Base-by-base conservation (phyloP, 164 flowering plant genomes). In the Vitis riparia region DNA sequence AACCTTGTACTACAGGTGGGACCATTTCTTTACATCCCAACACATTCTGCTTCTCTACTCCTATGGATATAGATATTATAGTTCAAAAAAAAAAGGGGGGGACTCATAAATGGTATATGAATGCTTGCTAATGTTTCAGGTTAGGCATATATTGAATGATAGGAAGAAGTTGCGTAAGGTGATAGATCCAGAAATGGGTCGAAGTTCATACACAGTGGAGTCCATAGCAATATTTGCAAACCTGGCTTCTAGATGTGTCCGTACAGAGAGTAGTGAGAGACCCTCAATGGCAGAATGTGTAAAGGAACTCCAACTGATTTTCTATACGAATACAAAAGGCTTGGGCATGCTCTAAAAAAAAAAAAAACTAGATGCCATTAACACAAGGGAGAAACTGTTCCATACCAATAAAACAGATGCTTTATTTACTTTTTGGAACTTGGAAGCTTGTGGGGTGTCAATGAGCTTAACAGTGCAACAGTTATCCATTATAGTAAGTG, bases 211-310 rank as follows among this genome's bases (percentile, higher is more conserved):
- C 84, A 84, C 85, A 27, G 72, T 89, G 80, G 97, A 93, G 71
- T 90, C 99, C 4, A 71, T 91, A 65, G 76, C 79, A 62, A 87
- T 89, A 93, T 93, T 82, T 82, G 97, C 98, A 30, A 91, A 90
- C 78, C 76, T 96, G 62, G 99, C 97, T 68, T 92, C 98, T 51
- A 89, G 97, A 3, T 96, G 99, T 63, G 92, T 92, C 3, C 87
- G 97, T 19, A 66, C 53, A n/a, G 93, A 93, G 66, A 87, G 99
- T 65, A 81, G 78, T 11, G 93, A 91, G 75, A 85, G 98, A 74
- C 99, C 98, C 57, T 76, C 88, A 12, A 89, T 93, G 93, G 72
- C 69, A 37, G 98, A 89, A 52, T 96, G 98, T 59, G 88, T 86
- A 10, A 90, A 76, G 71, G 95, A 92, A 76, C 94, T 96, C 32